A percentile compares a stretch with the other conserved stretches of the same genome.
These are phyloP conservation scores for Juncus effusus DNA, from an alignment of 176 grass and related monocot genomes.

Conservation along the genomic window DNA sequence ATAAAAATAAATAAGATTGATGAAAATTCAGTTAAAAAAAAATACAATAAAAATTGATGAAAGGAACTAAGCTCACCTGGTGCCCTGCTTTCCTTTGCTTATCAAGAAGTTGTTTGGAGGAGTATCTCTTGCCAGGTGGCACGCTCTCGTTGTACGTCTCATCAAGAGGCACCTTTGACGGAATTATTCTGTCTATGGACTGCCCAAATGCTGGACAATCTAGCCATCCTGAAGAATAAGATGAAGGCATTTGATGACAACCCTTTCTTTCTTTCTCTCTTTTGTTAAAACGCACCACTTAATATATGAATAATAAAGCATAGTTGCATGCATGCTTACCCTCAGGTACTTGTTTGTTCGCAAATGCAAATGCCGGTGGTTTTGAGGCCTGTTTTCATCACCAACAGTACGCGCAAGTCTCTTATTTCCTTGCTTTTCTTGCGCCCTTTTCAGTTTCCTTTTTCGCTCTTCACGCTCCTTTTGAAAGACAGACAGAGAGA, in stretches of 20 bases:
- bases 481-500: conserved; percentile 4
- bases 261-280: too few species aligned
- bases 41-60: too few species aligned
- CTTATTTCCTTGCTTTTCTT: conserved; percentile 54
- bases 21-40: too few species aligned
- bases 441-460: conserved; percentile 47
- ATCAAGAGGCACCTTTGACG: conserved; percentile 98
- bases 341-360: conserved; percentile 71
- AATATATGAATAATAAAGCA: too few species aligned
- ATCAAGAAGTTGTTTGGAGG: conserved; percentile 81
- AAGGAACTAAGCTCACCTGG: conserved; percentile 51
- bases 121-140: conserved; percentile 92
- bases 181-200: conserved; percentile 89
- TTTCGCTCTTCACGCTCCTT: conserved; percentile 82
- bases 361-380: conserved; percentile 21
- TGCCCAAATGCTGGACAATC: conserved; percentile 85
- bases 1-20: not conserved
- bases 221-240: conserved; percentile 64
- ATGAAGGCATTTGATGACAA: too few species aligned
- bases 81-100: conserved; percentile 82
- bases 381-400: conserved; percentile 62
- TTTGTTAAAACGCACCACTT: not conserved
- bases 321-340: conserved; percentile 23
- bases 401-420: conserved; percentile 42
- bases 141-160: conserved; percentile 86